These are phyloP conservation scores for Ophiostoma ips DNA, from an alignment of 2,329 filamentous ascomycete species.

Conservation along the genomic window DNA sequence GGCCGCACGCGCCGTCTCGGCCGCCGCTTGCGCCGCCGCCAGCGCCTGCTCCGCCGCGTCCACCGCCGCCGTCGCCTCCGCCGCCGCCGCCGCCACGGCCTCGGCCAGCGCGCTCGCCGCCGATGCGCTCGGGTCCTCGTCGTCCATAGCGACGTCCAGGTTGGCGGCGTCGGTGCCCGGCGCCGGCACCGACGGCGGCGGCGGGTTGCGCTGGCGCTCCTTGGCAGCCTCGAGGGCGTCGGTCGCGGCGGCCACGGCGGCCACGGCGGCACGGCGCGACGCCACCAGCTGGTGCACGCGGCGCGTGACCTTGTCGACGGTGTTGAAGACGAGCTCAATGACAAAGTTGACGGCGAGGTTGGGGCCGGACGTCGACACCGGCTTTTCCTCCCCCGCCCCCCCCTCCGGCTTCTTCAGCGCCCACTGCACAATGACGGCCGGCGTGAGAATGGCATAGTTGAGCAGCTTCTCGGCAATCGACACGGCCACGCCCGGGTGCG, in stretches of 20 bases:
- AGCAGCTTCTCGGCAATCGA: constrained; percentile 92
- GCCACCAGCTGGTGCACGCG: constrained; percentile 69
- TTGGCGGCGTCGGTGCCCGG: constrained; percentile 16
- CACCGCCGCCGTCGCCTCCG: constrained; percentile 6
- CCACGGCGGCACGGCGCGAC: constrained; percentile 13
- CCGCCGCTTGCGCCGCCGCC: constrained; percentile 10
- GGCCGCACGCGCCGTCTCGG: constrained; percentile 41
- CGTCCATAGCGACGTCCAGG: constrained; percentile 26
- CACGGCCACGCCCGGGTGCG: constrained; percentile 82
- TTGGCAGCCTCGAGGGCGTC: constrained; percentile 21
- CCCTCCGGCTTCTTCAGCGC: constrained; percentile 36
- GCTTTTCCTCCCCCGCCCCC: not conserved
- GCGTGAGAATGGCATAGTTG: constrained; percentile 90
- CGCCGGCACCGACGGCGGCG: not conserved
- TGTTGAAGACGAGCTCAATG: constrained; percentile 82
- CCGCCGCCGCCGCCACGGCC: constrained; percentile 25
- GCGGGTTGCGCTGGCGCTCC: constrained; percentile 25
- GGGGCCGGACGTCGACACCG: constrained; percentile 20
- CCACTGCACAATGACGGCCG: constrained; percentile 79
- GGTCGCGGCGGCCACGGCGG: constrained; percentile 19
- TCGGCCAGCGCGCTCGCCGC: constrained; percentile 16
- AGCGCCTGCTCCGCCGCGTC: constrained; percentile 21
- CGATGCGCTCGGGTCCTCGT: constrained; percentile 10
- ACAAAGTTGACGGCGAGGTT: constrained; percentile 60
- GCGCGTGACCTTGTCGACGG: constrained; percentile 77